Conservation (phyloP, 2,329 filamentous ascomycete genomes). For the Curvularia sp. region DNA sequence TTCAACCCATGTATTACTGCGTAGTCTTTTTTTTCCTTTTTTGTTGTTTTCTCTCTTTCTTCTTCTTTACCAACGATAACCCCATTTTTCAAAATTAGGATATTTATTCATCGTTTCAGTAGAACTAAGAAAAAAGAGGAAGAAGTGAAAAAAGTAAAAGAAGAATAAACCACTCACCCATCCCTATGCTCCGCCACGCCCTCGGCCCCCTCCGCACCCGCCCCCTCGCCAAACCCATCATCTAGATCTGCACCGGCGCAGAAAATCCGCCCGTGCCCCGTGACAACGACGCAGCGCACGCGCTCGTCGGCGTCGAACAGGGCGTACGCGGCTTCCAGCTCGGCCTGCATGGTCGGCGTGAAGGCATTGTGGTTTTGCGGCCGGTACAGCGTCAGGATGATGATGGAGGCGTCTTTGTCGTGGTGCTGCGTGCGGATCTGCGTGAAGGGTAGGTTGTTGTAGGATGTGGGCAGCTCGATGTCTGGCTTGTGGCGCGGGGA, state of each 20-base stretch:
- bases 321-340: constrained; percentile 63
- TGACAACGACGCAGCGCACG: constrained; percentile 63
- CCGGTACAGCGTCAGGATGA: constrained; percentile 70
- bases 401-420: constrained; percentile 59
- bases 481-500: constrained; percentile 31
- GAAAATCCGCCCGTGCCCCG: constrained; percentile 60
- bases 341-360: constrained; percentile 68
- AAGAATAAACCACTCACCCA: constrained; percentile 51
- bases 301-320: constrained; percentile 63
- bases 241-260: constrained; percentile 66
- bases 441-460: constrained; percentile 51
- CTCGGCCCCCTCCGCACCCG: constrained; percentile 53
- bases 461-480: constrained; percentile 48
- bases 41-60: background rate
- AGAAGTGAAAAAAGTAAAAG: background rate
- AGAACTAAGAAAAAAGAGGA: background rate
- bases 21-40: no score
- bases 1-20: no score
- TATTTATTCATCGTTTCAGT: no score
- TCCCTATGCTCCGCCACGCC: constrained; percentile 60
- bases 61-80: background rate
- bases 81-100: background rate
- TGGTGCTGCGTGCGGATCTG: constrained; percentile 55
- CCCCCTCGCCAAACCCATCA: constrained; percentile 56
- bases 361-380: constrained; percentile 74